Base-by-base conservation (phyloP, 1,284 basidiomycete genomes). In the Trichosporon coremiiforme region DNA sequence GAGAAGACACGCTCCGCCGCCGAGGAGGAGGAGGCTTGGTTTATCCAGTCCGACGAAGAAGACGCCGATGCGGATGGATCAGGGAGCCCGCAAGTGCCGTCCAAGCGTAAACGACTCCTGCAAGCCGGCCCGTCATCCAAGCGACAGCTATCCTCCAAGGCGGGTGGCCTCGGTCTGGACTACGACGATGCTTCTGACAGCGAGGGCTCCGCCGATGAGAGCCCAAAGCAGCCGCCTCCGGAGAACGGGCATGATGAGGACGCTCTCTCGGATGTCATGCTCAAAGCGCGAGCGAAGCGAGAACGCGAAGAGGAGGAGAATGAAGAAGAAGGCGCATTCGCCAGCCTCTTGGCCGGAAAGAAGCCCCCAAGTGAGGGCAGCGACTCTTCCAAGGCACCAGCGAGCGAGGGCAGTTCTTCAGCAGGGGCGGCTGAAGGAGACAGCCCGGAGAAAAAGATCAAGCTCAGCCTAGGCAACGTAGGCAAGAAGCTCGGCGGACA, bases 21-120 rank as follows among this genome's bases (percentile, higher is more conserved):
- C 76, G 92, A 75, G 20, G 84, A 94, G 76, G 94, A 98, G 64
- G 89, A 92, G 78, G 83, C 83, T 67, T 98, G 96, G 85, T 97
- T 97, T 86, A 93, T 94, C 75, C 87, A 85, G 17, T 90, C 91
- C 35, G 91, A 92, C 70, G 81, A 83, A 9, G 82, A 84, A 31
- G 77, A 80, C 1, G 57, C 64, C 47, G 74, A 74, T 17, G 47
- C 71, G 57, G 29, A 66, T 38, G 47, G 45, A 33, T 22, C 57
- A 35, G 57, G 35, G 15, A 65, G 57, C 55, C 38, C 64, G 1
- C 64, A 67, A 47, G 25, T 68, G 33, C 74, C 71, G 35, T 69
- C 53, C 50, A 77, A 79, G 69, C 75, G 78, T 35, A 79, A 80
- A 68, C 71, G 78, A 15, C 50, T 68, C 20, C 66, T 71, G 57